Percentiles rank a stretch among this genome's conserved stretches.
phyloP scores from a whole-genome alignment of 495 filamentous ascomycete genomes.

The Penicillium crystallinum region DNA sequence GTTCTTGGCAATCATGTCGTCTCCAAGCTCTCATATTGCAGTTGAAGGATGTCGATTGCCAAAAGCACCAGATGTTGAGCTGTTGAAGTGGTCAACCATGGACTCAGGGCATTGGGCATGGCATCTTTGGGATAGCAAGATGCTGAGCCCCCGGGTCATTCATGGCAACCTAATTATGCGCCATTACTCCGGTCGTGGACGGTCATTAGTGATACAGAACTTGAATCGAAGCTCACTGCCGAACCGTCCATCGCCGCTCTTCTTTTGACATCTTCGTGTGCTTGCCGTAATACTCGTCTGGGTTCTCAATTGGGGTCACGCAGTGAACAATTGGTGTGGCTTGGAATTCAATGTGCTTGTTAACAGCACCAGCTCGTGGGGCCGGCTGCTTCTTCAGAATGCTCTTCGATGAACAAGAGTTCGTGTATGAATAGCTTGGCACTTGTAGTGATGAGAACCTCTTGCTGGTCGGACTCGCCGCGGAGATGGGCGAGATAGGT shows the following conservation, averaged over 20 bases:
- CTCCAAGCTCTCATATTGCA: background rate
- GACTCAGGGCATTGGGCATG: background rate
- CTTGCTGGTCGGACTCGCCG: constrained; percentile 37
- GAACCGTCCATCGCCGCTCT: constrained; percentile 44
- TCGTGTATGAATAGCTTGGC: constrained; percentile 40
- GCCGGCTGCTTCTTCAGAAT: constrained; percentile 45
- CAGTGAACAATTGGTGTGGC: constrained; percentile 46
- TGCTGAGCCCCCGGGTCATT: background rate
- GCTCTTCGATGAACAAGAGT: constrained; percentile 46
- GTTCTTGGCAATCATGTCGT: background rate
- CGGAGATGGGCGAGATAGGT: constrained; percentile 38
- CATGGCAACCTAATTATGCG: background rate
- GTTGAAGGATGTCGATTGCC: background rate
- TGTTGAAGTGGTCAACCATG: background rate
- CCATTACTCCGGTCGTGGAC: background rate
- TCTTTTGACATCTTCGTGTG: constrained; percentile 47
- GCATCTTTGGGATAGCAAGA: background rate
- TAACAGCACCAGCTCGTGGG: constrained; percentile 8
- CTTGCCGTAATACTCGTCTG: constrained; percentile 50
- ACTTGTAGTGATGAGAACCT: constrained; percentile 41
- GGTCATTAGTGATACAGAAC: constrained; percentile 8
- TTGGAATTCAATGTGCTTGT: constrained; percentile 45
- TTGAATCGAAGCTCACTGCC: constrained; percentile 22
- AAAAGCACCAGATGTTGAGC: background rate
- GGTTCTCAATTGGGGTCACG: constrained; percentile 48